These are phyloP conservation scores for Pisolithus thermaeus DNA, from an alignment of 1,284 basidiomycete genomes.

Conservation along the genomic window DNA sequence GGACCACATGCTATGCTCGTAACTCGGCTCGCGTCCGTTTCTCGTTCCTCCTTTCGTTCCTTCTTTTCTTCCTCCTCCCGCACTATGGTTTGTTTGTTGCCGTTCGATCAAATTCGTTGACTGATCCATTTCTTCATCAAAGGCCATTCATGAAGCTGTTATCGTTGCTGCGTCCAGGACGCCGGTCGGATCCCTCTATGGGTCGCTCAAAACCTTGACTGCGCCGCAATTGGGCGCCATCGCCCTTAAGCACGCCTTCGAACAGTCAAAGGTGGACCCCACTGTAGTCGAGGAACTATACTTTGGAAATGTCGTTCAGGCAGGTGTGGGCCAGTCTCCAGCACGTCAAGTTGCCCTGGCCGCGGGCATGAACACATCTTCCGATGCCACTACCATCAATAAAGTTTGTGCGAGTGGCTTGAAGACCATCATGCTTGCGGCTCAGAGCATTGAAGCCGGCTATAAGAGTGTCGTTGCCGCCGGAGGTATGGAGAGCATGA, in stretches of 20 bases:
- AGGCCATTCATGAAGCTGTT: conserved; percentile 72
- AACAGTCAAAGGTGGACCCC: conserved; percentile 76
- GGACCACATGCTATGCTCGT: conserved; percentile 30
- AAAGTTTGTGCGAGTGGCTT: conserved; percentile 97
- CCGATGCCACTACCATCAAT: conserved; percentile 99
- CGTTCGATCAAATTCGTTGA: neutral
- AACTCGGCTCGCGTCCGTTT: conserved; percentile 27
- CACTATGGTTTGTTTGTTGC: conserved; percentile 39
- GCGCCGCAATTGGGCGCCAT: conserved; percentile 88
- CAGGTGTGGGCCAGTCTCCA: conserved; percentile 92
- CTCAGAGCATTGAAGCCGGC: conserved; percentile 86
- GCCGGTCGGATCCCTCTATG: conserved; percentile 92
- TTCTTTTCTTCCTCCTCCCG: conserved; percentile 27
- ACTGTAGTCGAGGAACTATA: conserved; percentile 89
- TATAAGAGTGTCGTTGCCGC: conserved; percentile 85
- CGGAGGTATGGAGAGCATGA: conserved; percentile 98
- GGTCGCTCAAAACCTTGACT: conserved; percentile 80
- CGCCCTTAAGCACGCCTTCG: conserved; percentile 88
- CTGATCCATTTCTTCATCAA: conserved; percentile 8
- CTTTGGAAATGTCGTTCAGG: conserved; percentile 96
- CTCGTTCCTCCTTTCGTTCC: conserved; percentile 34
- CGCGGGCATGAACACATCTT: conserved; percentile 76
- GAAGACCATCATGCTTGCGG: conserved; percentile 91
- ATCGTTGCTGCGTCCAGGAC: conserved; percentile 95
- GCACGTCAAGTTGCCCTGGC: conserved; percentile 91